Conservation (phyloP, 192 early-diverging fungal species). For the Allomyces javanicus region DNA sequence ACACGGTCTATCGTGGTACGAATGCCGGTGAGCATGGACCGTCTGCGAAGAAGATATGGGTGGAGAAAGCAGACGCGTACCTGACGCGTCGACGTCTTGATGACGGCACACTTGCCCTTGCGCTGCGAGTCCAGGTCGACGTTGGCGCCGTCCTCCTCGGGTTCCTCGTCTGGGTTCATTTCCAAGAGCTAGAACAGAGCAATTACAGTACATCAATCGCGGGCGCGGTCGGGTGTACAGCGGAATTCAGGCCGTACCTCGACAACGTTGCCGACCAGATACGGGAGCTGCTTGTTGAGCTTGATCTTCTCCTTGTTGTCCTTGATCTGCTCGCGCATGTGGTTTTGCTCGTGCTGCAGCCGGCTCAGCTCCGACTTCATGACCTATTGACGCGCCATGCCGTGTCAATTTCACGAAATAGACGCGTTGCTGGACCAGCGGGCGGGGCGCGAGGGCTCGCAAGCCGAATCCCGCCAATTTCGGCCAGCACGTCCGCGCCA, state of each 20-base stretch:
- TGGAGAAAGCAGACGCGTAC: constrained; percentile 14
- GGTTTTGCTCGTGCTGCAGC: constrained; percentile 69
- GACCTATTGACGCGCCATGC: constrained; percentile 20
- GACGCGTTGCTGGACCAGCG: neutral
- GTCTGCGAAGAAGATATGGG: neutral
- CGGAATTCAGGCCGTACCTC: constrained; percentile 34
- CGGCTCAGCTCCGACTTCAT: constrained; percentile 80
- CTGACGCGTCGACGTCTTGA: constrained; percentile 87
- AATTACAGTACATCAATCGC: too few species aligned
- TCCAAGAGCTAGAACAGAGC: constrained; percentile 46
- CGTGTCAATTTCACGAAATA: neutral
- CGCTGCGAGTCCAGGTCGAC: constrained; percentile 79
- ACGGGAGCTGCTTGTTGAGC: constrained; percentile 91
- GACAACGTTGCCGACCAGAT: constrained; percentile 87
- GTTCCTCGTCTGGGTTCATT: constrained; percentile 69
- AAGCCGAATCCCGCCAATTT: constrained; percentile 1
- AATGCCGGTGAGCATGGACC: neutral
- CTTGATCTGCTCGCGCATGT: constrained; percentile 81
- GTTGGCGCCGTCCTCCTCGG: constrained; percentile 89
- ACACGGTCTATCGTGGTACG: constrained; percentile 51
- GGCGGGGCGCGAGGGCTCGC: neutral
- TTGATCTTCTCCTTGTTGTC: constrained; percentile 98
- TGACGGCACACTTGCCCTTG: constrained; percentile 92
- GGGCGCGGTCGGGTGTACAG: too few species aligned
- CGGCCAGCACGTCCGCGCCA: neutral